A percentile compares a stretch with the other conserved stretches of the same genome.
phyloP scores from a whole-genome alignment of 2,329 filamentous ascomycete genomes.

The Neofusicoccum umdonicola region DNA sequence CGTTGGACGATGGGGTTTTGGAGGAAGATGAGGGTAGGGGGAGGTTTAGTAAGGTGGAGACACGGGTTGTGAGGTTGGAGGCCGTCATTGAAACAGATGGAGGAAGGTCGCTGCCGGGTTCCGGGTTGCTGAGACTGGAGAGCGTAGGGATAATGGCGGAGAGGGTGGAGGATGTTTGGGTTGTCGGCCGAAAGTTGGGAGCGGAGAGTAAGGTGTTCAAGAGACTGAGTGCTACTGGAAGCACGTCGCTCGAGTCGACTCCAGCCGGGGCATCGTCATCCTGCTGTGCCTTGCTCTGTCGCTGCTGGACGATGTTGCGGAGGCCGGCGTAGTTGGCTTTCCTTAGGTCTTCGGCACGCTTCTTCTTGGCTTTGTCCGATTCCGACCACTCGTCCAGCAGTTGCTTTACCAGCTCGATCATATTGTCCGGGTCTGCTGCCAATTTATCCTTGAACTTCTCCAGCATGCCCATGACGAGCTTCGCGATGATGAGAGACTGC shows the following conservation, averaged over 20 bases:
- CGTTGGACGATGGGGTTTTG: constrained; percentile 48
- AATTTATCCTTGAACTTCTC: constrained; percentile 62
- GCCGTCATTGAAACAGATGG: constrained; percentile 33
- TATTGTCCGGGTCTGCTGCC: constrained; percentile 61
- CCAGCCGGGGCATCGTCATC: constrained; percentile 15
- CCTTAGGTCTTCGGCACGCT: constrained; percentile 19
- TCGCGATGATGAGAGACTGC: constrained; percentile 55
- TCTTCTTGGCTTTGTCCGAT: constrained; percentile 47
- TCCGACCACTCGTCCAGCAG: constrained; percentile 50
- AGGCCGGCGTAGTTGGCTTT: constrained; percentile 30
- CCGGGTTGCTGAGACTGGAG: constrained; percentile 25
- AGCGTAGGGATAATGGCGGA: constrained; percentile 27
- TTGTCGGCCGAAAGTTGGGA: constrained; percentile 32
- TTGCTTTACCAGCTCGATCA: constrained; percentile 62
- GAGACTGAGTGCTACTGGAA: constrained; percentile 42
- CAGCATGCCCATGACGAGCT: constrained; percentile 65
- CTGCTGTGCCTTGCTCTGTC: neutral
- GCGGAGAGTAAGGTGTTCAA: constrained; percentile 36
- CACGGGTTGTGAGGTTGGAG: constrained; percentile 36
- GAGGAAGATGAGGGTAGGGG: neutral
- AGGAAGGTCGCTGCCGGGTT: constrained; percentile 28
- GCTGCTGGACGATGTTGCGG: constrained; percentile 25
- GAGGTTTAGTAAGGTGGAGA: constrained; percentile 48
- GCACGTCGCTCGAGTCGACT: constrained; percentile 35
- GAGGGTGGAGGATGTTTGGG: constrained; percentile 26